Conservation (phyloP, 164 flowering plant species). For the Piper betle region DNA sequence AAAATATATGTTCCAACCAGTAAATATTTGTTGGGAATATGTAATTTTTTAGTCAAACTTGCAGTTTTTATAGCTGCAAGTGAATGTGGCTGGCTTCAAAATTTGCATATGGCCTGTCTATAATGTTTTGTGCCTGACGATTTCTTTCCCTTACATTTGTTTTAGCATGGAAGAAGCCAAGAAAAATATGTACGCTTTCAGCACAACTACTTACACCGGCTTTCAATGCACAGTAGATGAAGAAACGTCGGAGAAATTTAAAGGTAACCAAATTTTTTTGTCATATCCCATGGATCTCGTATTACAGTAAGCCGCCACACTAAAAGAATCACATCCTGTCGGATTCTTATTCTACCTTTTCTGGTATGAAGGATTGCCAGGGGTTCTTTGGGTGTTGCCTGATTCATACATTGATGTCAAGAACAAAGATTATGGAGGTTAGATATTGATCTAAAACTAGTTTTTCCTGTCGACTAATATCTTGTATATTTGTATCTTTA, state of each 20-base stretch:
- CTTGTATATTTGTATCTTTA: background rate
- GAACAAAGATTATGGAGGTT: conserved; percentile 98
- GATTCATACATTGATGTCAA: conserved; percentile 94
- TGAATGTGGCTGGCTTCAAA: background rate
- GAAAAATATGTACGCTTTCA: conserved; percentile 98
- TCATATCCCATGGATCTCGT: background rate
- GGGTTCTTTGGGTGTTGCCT: conserved; percentile 97
- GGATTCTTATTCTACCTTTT: background rate
- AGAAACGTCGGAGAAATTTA: conserved; percentile 90
- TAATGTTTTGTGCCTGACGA: background rate
- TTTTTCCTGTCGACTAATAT: background rate
- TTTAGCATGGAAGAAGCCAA: conserved; percentile 97
- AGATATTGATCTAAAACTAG: background rate
- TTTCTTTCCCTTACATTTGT: background rate
- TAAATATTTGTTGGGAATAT: background rate
- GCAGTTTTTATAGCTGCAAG: too few species aligned
- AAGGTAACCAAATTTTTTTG: conserved; percentile 31
- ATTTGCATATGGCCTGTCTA: background rate
- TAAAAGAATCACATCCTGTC: too few species aligned
- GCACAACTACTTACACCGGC: conserved; percentile 96
- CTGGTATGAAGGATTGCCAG: conserved; percentile 60
- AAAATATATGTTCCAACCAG: background rate
- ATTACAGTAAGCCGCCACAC: too few species aligned
- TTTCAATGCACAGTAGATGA: conserved; percentile 91
- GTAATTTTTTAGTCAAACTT: too few species aligned